Conservation (phyloP, 768 basidiomycete genomes). For the Boletus sensibilis region DNA sequence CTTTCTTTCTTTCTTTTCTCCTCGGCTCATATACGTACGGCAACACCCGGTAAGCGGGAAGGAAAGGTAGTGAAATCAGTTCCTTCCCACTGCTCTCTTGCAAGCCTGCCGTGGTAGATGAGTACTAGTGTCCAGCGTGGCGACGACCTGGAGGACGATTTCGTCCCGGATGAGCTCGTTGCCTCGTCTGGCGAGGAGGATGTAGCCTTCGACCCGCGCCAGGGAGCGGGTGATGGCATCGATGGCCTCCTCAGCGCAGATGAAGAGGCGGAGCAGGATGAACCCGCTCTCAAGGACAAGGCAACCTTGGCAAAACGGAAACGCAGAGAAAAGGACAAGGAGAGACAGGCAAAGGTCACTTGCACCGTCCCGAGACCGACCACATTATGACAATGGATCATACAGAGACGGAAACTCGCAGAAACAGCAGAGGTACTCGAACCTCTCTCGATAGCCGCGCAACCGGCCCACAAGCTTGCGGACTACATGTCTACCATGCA, state of each 20-base stretch:
- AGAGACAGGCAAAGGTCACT: constrained; percentile 65
- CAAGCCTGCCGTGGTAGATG: constrained; percentile 8
- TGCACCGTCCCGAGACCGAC: constrained; percentile 11
- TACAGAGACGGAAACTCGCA: constrained; percentile 64
- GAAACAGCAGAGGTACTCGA: constrained; percentile 41
- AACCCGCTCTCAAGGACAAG: constrained; percentile 20
- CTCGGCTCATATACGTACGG: background rate
- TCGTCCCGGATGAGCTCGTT: constrained; percentile 65
- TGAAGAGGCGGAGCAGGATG: constrained; percentile 41
- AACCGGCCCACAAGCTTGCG: constrained; percentile 55
- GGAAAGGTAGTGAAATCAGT: too few species aligned
- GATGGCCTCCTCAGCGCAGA: constrained; percentile 45
- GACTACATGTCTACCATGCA: constrained; percentile 67
- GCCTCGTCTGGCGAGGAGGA: constrained; percentile 62
- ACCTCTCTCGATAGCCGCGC: constrained; percentile 50
- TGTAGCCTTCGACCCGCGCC: constrained; percentile 22
- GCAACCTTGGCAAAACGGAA: constrained; percentile 58
- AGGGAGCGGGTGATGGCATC: constrained; percentile 36
- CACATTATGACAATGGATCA: constrained; percentile 8
- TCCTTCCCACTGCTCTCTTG: constrained; percentile 8
- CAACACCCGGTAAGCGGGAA: background rate
- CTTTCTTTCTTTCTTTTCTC: background rate
- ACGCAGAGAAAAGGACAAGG: constrained; percentile 70
- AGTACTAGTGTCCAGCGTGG: constrained; percentile 41
- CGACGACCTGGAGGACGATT: constrained; percentile 86